Base-by-base conservation (phyloP, 2,329 filamentous ascomycete genomes). In the Beauveria sp. region DNA sequence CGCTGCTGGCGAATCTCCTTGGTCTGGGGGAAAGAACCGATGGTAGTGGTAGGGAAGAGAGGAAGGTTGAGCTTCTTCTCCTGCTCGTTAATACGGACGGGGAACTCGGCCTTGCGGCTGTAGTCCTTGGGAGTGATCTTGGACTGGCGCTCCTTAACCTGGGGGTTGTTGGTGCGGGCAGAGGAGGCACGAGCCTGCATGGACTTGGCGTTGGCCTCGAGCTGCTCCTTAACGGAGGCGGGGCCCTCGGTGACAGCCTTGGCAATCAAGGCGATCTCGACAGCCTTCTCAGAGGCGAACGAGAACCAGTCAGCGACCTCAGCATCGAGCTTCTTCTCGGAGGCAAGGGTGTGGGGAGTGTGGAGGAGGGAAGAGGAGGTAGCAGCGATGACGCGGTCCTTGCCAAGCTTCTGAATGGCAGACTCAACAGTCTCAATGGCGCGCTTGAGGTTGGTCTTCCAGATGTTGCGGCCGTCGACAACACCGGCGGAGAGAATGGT, bases 361-460 rank as follows among this genome's bases (percentile, higher is more conserved):
- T 99, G 95, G 66, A 99, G 90, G 70, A 99, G 91, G 69, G 95
- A 98, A 83, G 89, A 95, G 73, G 95, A 98, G 69, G 93, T 97
- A 74, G 95, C 90, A 69, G 96, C 91, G 69, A 99, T 90, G 77
- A 99, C 93, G 74, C 95, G 91, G 69, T 98, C 93, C 85, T 96
- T 93, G 81, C 95, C 93, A 66, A 99, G 87, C 83, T 96, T 85
- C 83, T 97, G 91, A 72, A 98, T 82, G 67, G 93, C 95, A 64
- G 86, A 82, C 86, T 98, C 91, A 65, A 95, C 89, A 67, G 82
- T 86, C 83, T 95, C 93, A 67, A 99, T 96, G 73, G 95, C 92
- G 72, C 86, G 87, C 86, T 96, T 90, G 82, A 97, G 89, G 88
- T 98, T 96, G 80, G 92, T 97, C 90, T 99, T 99, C 95, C 95